Percentiles rank a stretch among this genome's conserved stretches.
Conservation (phyloP, 108 stramenopile species). For the Cylindrotheca fusiformis region DNA sequence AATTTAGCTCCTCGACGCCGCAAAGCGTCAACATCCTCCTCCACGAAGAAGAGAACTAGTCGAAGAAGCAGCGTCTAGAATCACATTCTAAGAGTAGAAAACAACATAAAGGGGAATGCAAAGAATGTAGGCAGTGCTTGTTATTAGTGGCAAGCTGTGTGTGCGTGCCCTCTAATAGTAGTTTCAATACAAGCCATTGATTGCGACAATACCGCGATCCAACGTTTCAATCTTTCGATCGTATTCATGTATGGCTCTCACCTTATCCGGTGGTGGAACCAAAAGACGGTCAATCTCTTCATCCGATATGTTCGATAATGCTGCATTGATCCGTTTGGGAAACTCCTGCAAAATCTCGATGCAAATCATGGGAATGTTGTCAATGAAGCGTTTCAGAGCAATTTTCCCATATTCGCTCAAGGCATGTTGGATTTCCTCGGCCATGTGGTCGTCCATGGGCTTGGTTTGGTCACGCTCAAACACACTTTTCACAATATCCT, state of each 20-base stretch:
- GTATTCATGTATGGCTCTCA: neutral
- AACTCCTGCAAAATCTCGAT: constrained; percentile 28
- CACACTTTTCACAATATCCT: constrained; percentile 32
- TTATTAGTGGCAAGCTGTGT: no score
- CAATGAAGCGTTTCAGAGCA: constrained; percentile 50
- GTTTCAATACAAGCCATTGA: neutral
- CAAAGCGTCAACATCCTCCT: no score
- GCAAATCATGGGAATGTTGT: constrained; percentile 57
- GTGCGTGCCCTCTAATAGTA: no score
- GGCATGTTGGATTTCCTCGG: constrained; percentile 59
- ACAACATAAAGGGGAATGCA: no score
- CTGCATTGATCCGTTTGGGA: constrained; percentile 1
- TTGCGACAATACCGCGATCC: neutral
- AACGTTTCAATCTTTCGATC: neutral
- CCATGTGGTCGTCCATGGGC: constrained; percentile 53
- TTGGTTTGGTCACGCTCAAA: constrained; percentile 43
- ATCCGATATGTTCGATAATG: constrained; percentile 13
- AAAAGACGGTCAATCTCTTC: neutral
- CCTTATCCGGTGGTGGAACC: neutral
- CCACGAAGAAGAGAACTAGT: no score
- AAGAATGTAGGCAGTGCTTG: no score
- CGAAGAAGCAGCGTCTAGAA: no score
- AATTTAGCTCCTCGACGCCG: no score
- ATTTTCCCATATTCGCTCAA: constrained; percentile 49
- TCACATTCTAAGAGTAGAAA: no score